phyloP scores from a whole-genome alignment of 805 yeast genomes.

The Monosporozyma solicola region DNA sequence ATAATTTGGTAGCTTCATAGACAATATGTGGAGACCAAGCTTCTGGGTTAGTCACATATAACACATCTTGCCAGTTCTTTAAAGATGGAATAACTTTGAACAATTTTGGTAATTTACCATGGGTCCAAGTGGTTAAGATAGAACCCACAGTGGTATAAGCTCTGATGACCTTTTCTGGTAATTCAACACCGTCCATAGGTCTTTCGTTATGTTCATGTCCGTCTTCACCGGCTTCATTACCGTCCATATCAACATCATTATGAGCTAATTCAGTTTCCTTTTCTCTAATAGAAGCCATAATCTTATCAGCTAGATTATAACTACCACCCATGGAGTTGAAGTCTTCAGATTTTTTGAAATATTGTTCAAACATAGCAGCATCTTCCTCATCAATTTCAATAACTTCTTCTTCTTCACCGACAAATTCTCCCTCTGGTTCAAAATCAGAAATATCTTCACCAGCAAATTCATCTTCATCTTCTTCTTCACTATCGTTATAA shows the following conservation, averaged over 20 bases:
- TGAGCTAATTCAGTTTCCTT: conserved; percentile 38
- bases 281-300: conserved; percentile 81
- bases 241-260: conserved; percentile 16
- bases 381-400: conserved; percentile 71
- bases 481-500: conserved; percentile 47
- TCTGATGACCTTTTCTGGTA: conserved; percentile 93
- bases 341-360: conserved; percentile 40
- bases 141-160: conserved; percentile 91
- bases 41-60: conserved; percentile 87
- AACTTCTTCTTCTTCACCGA: conserved; percentile 46
- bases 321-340: conserved; percentile 36
- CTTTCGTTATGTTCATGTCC: conserved; percentile 22
- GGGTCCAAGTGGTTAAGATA: conserved; percentile 78
- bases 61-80: conserved; percentile 90
- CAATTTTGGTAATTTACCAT: conserved; percentile 93
- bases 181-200: conserved; percentile 64
- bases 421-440: conserved; percentile 41
- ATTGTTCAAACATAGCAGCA: conserved; percentile 73
- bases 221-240: conserved; percentile 15
- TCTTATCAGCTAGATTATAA: conserved; percentile 81
- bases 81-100: conserved; percentile 91
- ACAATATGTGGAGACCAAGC: conserved; percentile 92
- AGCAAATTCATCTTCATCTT: conserved; percentile 35
- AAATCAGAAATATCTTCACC: conserved; percentile 41
- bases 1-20: conserved; percentile 89